Percentiles rank a stretch among this genome's conserved stretches.
phyloP scores from a whole-genome alignment of 1,284 basidiomycete genomes.

The Pseudozyma thailandica region DNA sequence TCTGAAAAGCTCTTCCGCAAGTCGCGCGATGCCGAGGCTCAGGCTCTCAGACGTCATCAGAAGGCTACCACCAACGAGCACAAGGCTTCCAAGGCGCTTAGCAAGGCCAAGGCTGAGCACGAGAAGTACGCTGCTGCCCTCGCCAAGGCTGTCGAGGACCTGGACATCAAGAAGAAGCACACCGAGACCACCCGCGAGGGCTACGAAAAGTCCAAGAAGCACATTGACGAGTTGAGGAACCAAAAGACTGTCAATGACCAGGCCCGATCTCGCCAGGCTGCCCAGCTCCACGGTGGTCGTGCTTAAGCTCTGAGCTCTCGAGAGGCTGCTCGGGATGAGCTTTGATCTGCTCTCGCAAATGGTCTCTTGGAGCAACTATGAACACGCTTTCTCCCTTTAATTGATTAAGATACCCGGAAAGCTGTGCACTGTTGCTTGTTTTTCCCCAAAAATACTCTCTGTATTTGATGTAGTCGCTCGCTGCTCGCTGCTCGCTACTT shows the following conservation, averaged over 20 bases:
- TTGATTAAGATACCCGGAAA: conserved; percentile 31
- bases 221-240: conserved; percentile 53
- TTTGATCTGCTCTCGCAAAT: no score
- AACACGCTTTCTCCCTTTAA: conserved; percentile 2
- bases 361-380: not conserved
- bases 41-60: conserved; percentile 58
- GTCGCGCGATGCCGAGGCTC: conserved; percentile 53
- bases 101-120: conserved; percentile 52
- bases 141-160: conserved; percentile 55
- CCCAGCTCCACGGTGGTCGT: conserved; percentile 39
- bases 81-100: conserved; percentile 57
- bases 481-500: no score
- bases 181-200: conserved; percentile 43
- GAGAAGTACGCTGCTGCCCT: conserved; percentile 56
- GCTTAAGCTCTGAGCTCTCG: no score
- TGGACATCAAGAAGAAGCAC: conserved; percentile 64
- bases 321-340: no score
- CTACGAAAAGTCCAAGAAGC: conserved; percentile 53
- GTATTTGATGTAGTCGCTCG: not conserved
- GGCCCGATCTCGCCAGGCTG: conserved; percentile 46
- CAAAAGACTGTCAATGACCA: conserved; percentile 55
- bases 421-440: not conserved
- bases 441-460: not conserved
- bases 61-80: conserved; percentile 58
- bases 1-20: conserved; percentile 61